Base-by-base conservation (phyloP, 192 early-diverging fungal species). In the Coemansia sp. region DNA sequence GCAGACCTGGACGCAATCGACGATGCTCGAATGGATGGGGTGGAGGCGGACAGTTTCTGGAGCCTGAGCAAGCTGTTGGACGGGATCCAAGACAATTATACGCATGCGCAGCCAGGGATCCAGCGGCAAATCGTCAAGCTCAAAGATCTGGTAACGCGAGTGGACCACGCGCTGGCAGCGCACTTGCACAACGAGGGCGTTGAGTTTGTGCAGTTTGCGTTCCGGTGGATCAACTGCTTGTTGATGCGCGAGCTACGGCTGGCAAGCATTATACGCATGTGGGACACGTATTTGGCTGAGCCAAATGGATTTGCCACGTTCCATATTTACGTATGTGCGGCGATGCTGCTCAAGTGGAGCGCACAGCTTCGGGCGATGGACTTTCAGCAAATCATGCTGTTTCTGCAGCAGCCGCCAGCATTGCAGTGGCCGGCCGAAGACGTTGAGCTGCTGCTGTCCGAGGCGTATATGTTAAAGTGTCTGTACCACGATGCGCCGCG, bases 71-170 rank as follows among this genome's bases (percentile, higher is more conserved):
- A 94, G 65, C 83, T 99, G 45, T 70, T 99, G 38, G 97, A 99
- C 72, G 95, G 96, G 2, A 99, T 99, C 67, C 97, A 98, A 82
- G 97, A 99, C 70, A 99, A 98, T 73, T 99, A 96, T 76, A 99
- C 94, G 27, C 90, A 91, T 81, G 90, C 90, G 8, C 97, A 99
- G 68, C 95, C 94, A 2, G 97, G 97, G 5, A 97, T 99, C 58
- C 92, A 95, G 60, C 80, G 96, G 47, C 95, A 96, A 63, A 89
- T 98, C 43, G 75, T 79, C 24, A 89, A 89, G 67, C 73, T 99
- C 56, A 92, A 92, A 60, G 96, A 97, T 71, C 83, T 99, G 32
- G 91, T 96, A 2, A 88, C 88, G 43, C 82, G 97, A 52, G 94
- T 99, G 62, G 93, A 99, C 84, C 86, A 17, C 2, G 21, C 48